Base-by-base conservation (phyloP, 2,329 filamentous ascomycete species). In the Zalaria sp. region DNA sequence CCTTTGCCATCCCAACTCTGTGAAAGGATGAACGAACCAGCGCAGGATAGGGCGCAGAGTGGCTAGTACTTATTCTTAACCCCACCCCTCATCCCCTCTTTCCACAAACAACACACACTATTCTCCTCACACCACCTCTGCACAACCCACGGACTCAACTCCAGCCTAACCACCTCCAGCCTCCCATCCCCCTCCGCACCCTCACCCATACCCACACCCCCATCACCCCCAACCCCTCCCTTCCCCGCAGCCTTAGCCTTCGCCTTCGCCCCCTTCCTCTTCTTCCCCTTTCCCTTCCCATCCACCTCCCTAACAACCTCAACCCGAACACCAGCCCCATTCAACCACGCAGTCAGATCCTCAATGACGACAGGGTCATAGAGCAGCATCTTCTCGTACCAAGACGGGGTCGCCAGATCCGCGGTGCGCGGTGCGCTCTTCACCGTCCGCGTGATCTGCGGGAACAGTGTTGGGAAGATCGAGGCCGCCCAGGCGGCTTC, bases 351-450 rank as follows among this genome's bases (percentile, higher is more conserved):
- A 0, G 88, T 74, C 9, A 98, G 66, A 49, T 95, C 87, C 60
- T 96, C 89, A 0, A 95, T 62, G 1, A 91, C 71, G 35, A 98
- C 81, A 0, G 89, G 86, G 53, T 96, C 88, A 57, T 93, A 96
- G 57, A 96, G 75, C 4, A 96, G 67, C 37, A 98, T 95, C 63
- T 87, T 93, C 61, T 96, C 86, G 51, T 93, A 72, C 84, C 88
- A 96, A 2, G 76, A 86, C 3, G 68, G 70, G 3, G 57, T 54
- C 4, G 53, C 57, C 5, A 58, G 55, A 43, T 70, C 56, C 5
- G 57, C 60, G 2, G 60, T 59, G 4, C 60, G 62, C 11, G 62
- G 54, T 27, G 68, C 62, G 5, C 57, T 54, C 32, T 62, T 67
- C 31, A 79, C 59, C 3, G 67, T 64, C 7, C 57, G 51, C 4